Evolutionary conservation across 2,329 filamentous ascomycete genomes (phyloP), one percentile per base, ranked within the genome.

Genomic region (Colletotrichum nymphaeae): DNA sequence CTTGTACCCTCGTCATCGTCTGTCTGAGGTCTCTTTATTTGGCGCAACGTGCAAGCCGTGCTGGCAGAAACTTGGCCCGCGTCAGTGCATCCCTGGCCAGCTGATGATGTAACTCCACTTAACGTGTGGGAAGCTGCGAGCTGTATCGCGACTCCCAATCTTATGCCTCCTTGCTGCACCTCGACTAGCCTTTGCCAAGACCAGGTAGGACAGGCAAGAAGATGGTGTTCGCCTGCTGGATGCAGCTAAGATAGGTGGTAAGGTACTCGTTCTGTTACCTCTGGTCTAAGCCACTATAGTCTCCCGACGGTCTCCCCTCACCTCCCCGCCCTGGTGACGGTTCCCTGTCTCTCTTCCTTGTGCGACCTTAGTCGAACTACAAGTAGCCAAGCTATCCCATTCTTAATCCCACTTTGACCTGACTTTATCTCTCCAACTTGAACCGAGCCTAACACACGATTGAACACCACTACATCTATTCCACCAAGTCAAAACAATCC

Each of bases 21-120:
- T 22, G 42, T 49, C 19, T 28, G 14, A 24, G 53, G 22, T 28
- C 26, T 22, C 22, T 28, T 24, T 28, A 19, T 26, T 11, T 49
- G 42, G 42, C 42, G 42, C 42, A 42, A 42, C 37, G 14, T 42
- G 16, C 37, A 11, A 55, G 55, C 49, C 19, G 26, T 26, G 28
- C 46, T 68, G 64, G 69, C 64, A 65, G 64, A 65, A 49, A 65
- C 73, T 73, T 73, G 70, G 73, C 73, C 35, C 73, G 73, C 73
- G 73, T 74, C 73, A 73, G 73, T 42, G 55, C 64, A 35, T 35
- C 64, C 69, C 30, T 74, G 69, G 16, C 72, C 46, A 30, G 67
- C 64, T 67, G 52, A 73, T 73, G 69, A 74, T 74, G 72, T 74
- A 74, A 72, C 71, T 63, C 57, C 68, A 59, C 57, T 37, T 37